phyloP scores from a whole-genome alignment of 2,329 filamentous ascomycete species.

The Trichoderma lentiforme region DNA sequence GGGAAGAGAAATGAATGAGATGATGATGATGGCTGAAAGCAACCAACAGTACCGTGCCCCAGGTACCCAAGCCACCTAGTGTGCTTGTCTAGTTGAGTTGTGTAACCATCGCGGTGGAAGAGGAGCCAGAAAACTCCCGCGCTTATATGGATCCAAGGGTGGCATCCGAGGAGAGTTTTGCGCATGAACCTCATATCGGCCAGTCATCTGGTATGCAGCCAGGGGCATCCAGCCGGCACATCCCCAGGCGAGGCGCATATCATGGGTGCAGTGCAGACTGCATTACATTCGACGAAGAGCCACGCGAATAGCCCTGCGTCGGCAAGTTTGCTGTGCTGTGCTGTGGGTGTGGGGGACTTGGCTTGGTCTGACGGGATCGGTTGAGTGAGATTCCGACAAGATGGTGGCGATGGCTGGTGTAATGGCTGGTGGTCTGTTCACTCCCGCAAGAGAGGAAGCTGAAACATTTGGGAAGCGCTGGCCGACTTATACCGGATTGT shows the following conservation, averaged over 20 bases:
- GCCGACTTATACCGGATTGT: neutral
- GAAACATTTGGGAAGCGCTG: neutral
- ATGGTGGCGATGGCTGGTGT: neutral
- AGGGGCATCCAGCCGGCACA: neutral
- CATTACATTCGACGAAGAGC: neutral
- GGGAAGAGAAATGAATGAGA: neutral
- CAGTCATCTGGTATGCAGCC: neutral
- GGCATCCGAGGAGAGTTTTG: neutral
- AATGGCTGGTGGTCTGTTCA: conserved; percentile 15
- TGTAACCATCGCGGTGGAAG: neutral
- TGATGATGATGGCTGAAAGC: neutral
- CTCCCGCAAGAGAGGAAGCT: neutral
- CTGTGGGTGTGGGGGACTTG: neutral
- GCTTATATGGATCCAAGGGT: neutral
- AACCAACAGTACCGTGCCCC: neutral
- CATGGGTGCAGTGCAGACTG: conserved; percentile 19
- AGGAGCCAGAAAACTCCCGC: neutral
- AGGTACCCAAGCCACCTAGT: neutral
- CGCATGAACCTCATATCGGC: neutral
- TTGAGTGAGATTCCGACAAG: neutral
- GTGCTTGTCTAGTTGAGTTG: neutral
- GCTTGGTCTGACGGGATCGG: neutral
- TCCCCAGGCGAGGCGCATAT: conserved; percentile 3
- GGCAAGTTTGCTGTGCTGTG: neutral
- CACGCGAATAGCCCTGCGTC: neutral